Base-by-base conservation (phyloP, 352 stramenopile species). In the Phytopythium kandeliae region DNA sequence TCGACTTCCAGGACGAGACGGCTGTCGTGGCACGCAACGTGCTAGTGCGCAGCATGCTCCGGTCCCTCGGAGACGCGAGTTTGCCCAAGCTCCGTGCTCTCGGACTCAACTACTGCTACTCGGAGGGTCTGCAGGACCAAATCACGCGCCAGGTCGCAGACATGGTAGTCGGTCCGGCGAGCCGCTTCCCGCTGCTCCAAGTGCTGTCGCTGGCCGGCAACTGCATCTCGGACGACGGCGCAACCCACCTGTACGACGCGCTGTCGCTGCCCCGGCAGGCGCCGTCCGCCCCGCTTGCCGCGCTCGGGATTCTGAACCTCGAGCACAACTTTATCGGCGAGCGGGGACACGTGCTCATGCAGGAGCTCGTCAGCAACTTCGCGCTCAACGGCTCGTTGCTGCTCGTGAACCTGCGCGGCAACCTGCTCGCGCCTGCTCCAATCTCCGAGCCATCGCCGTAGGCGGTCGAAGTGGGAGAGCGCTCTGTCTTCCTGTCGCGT, bases 271-370 rank as follows among this genome's bases (percentile, higher is more conserved):
- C 55, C 13, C 46, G 45, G 24, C 26, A 26, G 15, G 17, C 6
- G 19, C 34, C 30, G 13, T 8, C 11, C 26, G 21, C 8, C 28
- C 37, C 33, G 46, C 34, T 25, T 57, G 44, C 44, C 43, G 33
- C 41, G 51, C 58, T 36, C 13, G 24, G 12, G 7, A 55, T 44
- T 3, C 51, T 85, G 19, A 57, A 78, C 36, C 46, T 85, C 3
- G 67, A 74, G n/a, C 59, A 80, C 7, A 85, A 85, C 35, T 85
- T 78, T 34, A 70, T 85, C 25, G 74, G 74, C 26, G 74, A 85
- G 42, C 65, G 69, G 16, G 74, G 74, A 24, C 48, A 71, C 21
- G 19, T 71, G 41, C 65, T 73, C 41, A 64, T 81, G 54, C 51
- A 71, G 34, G 67, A 75, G 35, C 50, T 71, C 2, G 62, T 72